Evolutionary conservation across 352 stramenopile species (phyloP), one percentile per base, ranked within the genome.

Genomic region (Globisporangium canariense): DNA sequence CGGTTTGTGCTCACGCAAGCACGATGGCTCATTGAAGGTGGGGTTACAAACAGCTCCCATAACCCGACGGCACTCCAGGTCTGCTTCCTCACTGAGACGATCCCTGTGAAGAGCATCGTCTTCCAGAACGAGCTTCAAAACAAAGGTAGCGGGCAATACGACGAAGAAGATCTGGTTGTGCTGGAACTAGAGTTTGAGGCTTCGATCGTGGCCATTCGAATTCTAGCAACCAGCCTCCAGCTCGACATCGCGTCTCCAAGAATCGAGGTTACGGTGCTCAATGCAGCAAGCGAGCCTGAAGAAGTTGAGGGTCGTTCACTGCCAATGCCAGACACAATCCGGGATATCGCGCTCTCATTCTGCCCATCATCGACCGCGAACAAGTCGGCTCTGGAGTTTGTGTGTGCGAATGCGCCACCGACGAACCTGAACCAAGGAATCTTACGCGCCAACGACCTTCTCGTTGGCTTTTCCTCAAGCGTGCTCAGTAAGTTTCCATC

Each of bases 401-500:
- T 64, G 30, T 47, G 34, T 13, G 46, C 36, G 7, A 45, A 49
- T 28, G 58, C 55, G 6, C 46, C 58, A 50, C 46, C 49, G 18
- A 7, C 58, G 7, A 28, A 22, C 8, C 7, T 38, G 30, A 40
- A 40, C 8, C 58, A 49, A 38, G 45, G 45, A 6, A 45, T 64
- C 2, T 5, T 57, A 32, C 6, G n/a, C 3, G 34, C 38, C 5
- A 3, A 28, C n/a, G 22, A 28, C 32, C 14, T 20, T 28, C 58
- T 64, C 9, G 16, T 64, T 2, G 58, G 58, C 22, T 64, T 64
- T 36, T 55, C 58, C 2, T 13, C 32, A 16, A 47, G 30, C 46
- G 13, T 28, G 25, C 25, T 28, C 25, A 40, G 30, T 22, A 13
- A 40, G 16, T 53, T 5, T 4, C 22, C 5, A 1, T 16, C 14